These are phyloP conservation scores for Quillaja saponaria DNA, from an alignment of 306 rosid species.

Conservation along the genomic window DNA sequence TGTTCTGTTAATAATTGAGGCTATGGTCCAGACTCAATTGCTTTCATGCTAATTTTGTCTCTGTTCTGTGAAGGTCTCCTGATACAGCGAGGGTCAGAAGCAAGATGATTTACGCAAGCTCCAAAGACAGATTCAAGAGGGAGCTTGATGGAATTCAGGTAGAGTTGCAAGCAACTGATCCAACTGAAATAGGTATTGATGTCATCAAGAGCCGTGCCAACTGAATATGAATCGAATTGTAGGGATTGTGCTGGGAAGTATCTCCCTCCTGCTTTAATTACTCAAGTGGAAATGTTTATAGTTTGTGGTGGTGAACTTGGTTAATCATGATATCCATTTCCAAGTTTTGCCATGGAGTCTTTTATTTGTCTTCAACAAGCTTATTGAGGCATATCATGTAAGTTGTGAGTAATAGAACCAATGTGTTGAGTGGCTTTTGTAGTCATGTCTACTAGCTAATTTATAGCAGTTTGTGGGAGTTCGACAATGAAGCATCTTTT, in stretches of 20 bases:
- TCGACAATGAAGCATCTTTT: conserved; percentile 25
- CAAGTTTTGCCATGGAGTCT: conserved; percentile 46
- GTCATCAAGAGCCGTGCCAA: conserved; percentile 72
- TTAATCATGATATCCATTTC: conserved; percentile 37
- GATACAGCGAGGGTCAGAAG: conserved; percentile 77
- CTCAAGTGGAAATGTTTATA: conserved; percentile 41
- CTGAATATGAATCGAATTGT: conserved; percentile 36
- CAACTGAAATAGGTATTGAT: conserved; percentile 80
- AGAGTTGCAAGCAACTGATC: conserved; percentile 85
- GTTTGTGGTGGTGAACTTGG: conserved; percentile 53
- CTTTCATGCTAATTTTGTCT: background rate
- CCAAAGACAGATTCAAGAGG: conserved; percentile 90
- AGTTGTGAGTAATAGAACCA: conserved; percentile 46
- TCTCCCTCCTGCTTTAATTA: conserved; percentile 33
- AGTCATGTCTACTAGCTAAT: conserved; percentile 38
- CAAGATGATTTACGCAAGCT: conserved; percentile 95
- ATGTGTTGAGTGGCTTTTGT: conserved; percentile 45
- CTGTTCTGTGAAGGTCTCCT: conserved; percentile 68
- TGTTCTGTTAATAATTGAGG: background rate
- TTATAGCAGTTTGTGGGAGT: conserved; percentile 46
- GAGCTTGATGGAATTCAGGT: conserved; percentile 88
- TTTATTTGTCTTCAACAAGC: conserved; percentile 40
- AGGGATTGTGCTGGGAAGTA: conserved; percentile 35
- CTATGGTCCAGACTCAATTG: background rate
- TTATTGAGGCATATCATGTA: conserved; percentile 49